A percentile compares a stretch with the other conserved stretches of the same genome.
These are phyloP conservation scores for Cucumis hystrix DNA, from an alignment of 306 rosid genomes.

Conservation along the genomic window DNA sequence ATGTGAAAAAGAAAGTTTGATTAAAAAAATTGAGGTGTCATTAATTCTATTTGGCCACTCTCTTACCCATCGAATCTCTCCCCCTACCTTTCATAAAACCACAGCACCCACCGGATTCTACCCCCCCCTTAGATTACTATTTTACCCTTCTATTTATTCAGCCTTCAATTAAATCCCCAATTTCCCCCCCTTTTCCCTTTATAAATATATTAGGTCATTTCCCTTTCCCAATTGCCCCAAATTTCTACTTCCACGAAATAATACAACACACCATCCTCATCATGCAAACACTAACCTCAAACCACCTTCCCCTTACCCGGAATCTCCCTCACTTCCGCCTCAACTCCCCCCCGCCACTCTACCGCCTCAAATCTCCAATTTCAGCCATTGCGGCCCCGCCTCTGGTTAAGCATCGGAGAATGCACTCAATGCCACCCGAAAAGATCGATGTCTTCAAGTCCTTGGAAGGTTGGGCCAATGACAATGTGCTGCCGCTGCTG, in stretches of 20 bases:
- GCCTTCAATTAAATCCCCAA: not conserved
- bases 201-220: not conserved
- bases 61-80: not conserved
- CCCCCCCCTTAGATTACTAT: not conserved
- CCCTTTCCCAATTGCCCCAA: not conserved
- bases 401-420: not conserved
- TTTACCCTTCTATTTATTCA: not conserved
- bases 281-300: conserved; percentile 11
- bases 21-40: not conserved
- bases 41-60: not conserved
- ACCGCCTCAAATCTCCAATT: not conserved
- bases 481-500: conserved; percentile 26
- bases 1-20: not conserved
- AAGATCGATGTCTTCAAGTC: conserved; percentile 36
- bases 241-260: not conserved
- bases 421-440: conserved; percentile 42
- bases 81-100: conserved; percentile 17
- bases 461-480: conserved; percentile 47
- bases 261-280: not conserved
- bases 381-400: conserved; percentile 8
- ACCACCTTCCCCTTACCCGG: not conserved
- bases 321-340: not conserved
- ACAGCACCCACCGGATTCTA: conserved; percentile 32
- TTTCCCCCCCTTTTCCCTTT: not conserved
- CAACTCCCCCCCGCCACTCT: not conserved